Conservation (phyloP, 495 filamentous ascomycete genomes). For the Echria macrotheca region DNA sequence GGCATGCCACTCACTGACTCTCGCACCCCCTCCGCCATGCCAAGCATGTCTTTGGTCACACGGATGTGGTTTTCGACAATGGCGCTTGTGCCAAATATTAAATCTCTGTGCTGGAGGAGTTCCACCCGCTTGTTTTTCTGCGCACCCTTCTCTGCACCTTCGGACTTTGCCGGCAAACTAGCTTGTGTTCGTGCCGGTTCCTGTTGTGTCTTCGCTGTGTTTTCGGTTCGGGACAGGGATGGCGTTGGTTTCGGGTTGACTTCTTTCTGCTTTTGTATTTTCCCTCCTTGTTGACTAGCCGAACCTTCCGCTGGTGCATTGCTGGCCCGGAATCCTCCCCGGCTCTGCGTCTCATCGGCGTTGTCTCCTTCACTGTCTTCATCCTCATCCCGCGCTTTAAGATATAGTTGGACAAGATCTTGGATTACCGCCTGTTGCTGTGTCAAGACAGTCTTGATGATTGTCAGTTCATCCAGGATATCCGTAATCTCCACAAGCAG, state of each 20-base stretch:
- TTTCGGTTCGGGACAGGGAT: too few relatives aligned
- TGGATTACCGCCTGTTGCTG: constrained; percentile 13
- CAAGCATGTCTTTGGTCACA: constrained; percentile 13
- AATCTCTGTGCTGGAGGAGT: constrained; percentile 12
- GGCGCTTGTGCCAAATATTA: constrained; percentile 13
- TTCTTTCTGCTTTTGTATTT: constrained; percentile 9
- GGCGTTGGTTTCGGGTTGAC: too few relatives aligned
- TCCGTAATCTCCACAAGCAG: constrained; percentile 19
- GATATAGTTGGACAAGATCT: constrained; percentile 11
- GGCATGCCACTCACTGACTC: too few relatives aligned
- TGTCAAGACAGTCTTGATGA: constrained; percentile 14
- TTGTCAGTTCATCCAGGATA: constrained; percentile 19
- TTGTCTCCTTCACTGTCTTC: too few relatives aligned
- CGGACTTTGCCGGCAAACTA: too few relatives aligned
- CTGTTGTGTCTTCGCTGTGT: too few relatives aligned
- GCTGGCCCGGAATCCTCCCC: background rate
- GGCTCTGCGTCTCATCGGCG: background rate
- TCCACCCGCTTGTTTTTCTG: background rate
- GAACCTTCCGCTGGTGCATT: too few relatives aligned
- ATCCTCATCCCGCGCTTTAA: constrained; percentile 8
- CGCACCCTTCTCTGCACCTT: background rate
- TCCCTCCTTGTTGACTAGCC: constrained; percentile 5
- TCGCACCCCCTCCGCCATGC: constrained; percentile 11
- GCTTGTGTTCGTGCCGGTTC: too few relatives aligned
- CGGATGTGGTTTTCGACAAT: constrained; percentile 16